A percentile compares a stretch with the other conserved stretches of the same genome.
Conservation (phyloP, 2,329 filamentous ascomycete genomes). For the Ascocoryne sarcoides region DNA sequence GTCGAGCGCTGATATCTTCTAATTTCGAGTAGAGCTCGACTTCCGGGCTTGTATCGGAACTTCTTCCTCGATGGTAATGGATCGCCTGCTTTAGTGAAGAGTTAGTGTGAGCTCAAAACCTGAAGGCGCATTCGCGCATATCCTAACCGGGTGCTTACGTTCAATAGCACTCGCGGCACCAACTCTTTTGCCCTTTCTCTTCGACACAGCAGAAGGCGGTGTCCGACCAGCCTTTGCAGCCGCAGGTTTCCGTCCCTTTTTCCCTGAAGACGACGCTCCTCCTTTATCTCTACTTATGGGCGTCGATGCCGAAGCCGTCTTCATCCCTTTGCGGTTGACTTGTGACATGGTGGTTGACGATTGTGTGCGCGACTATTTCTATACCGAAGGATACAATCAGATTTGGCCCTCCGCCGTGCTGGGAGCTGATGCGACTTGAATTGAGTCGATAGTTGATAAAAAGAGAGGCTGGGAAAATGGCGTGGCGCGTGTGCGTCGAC, state of each 20-base stretch:
- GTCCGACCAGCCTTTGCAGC: neutral
- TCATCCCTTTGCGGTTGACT: neutral
- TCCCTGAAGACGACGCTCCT: neutral
- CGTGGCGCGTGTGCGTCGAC: too few relatives aligned
- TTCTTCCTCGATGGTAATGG: slow-evolving; percentile 55
- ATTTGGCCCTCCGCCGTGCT: too few relatives aligned
- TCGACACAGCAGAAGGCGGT: slow-evolving; percentile 1
- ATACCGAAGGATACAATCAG: too few relatives aligned
- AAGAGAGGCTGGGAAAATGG: too few relatives aligned
- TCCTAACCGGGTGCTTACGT: too few relatives aligned
- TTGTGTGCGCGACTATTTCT: too few relatives aligned
- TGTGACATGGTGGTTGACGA: neutral
- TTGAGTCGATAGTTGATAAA: too few relatives aligned
- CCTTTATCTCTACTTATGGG: too few relatives aligned
- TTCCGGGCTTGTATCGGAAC: slow-evolving; percentile 67
- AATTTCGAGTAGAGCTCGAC: slow-evolving; percentile 84
- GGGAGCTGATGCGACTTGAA: too few relatives aligned
- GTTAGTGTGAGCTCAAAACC: too few relatives aligned
- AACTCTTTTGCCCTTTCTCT: neutral
- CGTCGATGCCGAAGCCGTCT: neutral
- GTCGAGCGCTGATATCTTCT: slow-evolving; percentile 82
- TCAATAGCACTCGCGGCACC: too few relatives aligned
- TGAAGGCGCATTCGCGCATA: too few relatives aligned
- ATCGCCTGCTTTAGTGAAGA: slow-evolving; percentile 56
- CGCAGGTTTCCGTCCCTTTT: neutral